A percentile compares a stretch with the other conserved stretches of the same genome.
These are phyloP conservation scores for Mycosphaerelloides madeirae DNA, from an alignment of 2,329 filamentous ascomycete genomes.

Conservation along the genomic window DNA sequence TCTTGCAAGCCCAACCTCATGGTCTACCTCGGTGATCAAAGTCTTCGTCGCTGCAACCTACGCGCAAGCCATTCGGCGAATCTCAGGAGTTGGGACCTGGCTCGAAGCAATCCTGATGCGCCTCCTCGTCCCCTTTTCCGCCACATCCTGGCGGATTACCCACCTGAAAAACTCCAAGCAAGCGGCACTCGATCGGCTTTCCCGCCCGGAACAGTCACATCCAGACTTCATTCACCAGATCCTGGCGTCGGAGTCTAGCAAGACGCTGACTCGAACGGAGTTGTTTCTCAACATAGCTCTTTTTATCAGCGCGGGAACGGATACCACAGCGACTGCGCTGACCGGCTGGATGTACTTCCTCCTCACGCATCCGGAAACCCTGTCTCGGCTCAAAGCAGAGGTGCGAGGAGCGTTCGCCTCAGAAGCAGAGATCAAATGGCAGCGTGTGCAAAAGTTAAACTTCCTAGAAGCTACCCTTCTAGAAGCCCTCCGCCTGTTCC, in stretches of 20 bases:
- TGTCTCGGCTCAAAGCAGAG: constrained; percentile 31
- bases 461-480: constrained; percentile 8
- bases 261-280: constrained; percentile 5
- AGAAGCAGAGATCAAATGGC: constrained; percentile 33
- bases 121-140: not conserved
- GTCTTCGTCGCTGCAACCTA: not conserved
- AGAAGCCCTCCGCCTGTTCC: constrained; percentile 10
- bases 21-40: constrained; percentile 4
- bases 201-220: not conserved
- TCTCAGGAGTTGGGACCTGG: constrained; percentile 6
- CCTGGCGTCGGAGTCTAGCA: constrained; percentile 15
- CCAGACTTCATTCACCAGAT: constrained; percentile 19
- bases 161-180: constrained; percentile 1
- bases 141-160: not conserved
- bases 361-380: constrained; percentile 23
- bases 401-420: constrained; percentile 31
- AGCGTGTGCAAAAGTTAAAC: constrained; percentile 22
- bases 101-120: not conserved
- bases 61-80: constrained; percentile 2
- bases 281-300: constrained; percentile 17
- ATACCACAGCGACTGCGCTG: constrained; percentile 35
- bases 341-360: constrained; percentile 29
- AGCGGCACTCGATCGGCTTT: constrained; percentile 1
- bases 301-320: constrained; percentile 36
- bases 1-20: not conserved